Evolutionary conservation across 1,284 basidiomycete genomes (phyloP).

Genomic region (Marasmius tenuissimus): DNA sequence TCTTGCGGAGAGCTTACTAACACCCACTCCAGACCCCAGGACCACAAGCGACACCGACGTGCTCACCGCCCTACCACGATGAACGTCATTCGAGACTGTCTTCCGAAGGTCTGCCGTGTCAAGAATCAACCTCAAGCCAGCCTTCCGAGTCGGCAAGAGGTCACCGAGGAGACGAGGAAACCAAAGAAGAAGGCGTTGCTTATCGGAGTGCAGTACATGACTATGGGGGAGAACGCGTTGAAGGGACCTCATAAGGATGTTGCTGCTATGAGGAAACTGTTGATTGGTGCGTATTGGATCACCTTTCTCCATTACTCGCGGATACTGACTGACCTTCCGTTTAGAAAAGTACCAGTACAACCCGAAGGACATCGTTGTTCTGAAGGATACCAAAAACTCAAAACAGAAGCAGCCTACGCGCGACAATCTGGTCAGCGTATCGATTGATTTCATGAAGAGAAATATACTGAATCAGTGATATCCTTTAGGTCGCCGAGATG

Average conservation of each 20-base stretch:
- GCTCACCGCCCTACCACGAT: not conserved
- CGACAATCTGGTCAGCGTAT: conserved; percentile 25
- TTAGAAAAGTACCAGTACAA: conserved; percentile 26
- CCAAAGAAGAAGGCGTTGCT: conserved; percentile 18
- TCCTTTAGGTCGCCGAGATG: conserved; percentile 30
- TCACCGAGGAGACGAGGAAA: not conserved
- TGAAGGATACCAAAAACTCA: conserved; percentile 24
- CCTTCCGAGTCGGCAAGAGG: not conserved
- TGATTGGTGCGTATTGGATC: conserved; percentile 12
- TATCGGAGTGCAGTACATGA: conserved; percentile 17
- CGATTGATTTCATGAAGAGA: not conserved
- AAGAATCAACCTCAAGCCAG: not conserved
- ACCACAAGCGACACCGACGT: too few relatives aligned
- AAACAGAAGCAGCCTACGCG: conserved; percentile 19
- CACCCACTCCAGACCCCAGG: not conserved
- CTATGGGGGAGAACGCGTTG: conserved; percentile 1
- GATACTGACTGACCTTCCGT: conserved; percentile 3
- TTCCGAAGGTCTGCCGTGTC: not conserved
- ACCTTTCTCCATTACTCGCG: not conserved
- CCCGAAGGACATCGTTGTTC: conserved; percentile 24
- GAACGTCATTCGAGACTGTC: conserved; percentile 2
- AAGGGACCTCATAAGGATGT: conserved; percentile 20
- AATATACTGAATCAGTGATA: not conserved
- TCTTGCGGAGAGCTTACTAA: too few relatives aligned
- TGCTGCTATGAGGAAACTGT: conserved; percentile 13